These are phyloP conservation scores for Russula olivacea DNA, from an alignment of 768 basidiomycete species.

Conservation along the genomic window DNA sequence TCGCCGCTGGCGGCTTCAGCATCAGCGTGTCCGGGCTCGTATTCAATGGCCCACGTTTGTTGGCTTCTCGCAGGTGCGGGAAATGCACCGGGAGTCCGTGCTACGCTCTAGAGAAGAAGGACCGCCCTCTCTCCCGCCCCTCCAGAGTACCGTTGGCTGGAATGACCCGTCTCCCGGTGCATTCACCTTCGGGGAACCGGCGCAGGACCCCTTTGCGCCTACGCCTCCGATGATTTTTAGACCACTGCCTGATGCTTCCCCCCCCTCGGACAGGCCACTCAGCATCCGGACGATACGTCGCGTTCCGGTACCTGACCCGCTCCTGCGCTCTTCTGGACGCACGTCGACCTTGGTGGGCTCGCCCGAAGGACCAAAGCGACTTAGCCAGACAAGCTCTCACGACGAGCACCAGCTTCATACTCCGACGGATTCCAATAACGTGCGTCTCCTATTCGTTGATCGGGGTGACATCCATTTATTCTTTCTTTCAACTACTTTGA, in stretches of 20 bases:
- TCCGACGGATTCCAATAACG: neutral
- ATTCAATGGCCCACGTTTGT: neutral
- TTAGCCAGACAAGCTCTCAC: slow-evolving; percentile 7
- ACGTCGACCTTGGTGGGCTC: neutral
- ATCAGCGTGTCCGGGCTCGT: neutral
- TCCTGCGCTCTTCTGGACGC: slow-evolving; percentile 2
- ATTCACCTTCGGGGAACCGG: neutral
- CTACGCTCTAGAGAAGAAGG: neutral
- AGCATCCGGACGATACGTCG: neutral
- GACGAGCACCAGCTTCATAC: neutral
- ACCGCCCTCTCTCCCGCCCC: neutral
- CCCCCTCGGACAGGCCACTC: neutral
- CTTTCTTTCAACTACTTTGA: slow-evolving; percentile 27
- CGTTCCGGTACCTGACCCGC: slow-evolving; percentile 1
- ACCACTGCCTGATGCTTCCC: neutral
- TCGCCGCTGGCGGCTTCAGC: neutral
- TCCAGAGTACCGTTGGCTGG: neutral
- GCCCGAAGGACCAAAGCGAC: neutral
- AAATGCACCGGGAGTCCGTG: neutral
- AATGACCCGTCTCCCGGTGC: neutral
- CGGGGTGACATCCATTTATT: slow-evolving; percentile 29
- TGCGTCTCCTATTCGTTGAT: neutral
- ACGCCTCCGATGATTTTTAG: neutral
- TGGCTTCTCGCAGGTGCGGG: neutral
- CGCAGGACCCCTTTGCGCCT: slow-evolving; percentile 1